A percentile compares a stretch with the other conserved stretches of the same genome.
These are phyloP conservation scores for Fraxinus excelsior DNA, from an alignment of 257 asterid species.

Conservation along the genomic window DNA sequence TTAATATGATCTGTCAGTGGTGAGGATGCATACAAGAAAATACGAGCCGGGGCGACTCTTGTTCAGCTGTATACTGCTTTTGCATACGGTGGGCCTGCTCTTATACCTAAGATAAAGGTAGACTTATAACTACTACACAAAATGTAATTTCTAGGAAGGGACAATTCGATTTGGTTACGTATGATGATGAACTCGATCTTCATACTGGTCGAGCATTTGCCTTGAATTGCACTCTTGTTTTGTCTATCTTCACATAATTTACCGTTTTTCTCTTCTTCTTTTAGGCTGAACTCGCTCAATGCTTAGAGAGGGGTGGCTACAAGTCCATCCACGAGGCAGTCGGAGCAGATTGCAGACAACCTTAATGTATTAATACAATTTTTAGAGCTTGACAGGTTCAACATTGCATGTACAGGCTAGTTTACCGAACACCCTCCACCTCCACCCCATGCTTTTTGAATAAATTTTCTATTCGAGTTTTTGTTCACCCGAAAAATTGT, in stretches of 20 bases:
- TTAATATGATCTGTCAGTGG: conserved; percentile 50
- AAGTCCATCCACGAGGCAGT: conserved; percentile 79
- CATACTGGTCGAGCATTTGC: neutral
- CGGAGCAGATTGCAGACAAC: conserved; percentile 86
- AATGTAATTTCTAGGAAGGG: neutral
- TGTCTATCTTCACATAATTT: neutral
- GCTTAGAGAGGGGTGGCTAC: conserved; percentile 85
- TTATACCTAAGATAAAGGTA: conserved; percentile 92
- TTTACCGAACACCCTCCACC: neutral
- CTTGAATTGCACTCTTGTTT: neutral
- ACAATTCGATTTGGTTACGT: neutral
- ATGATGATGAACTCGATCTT: neutral
- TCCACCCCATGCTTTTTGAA: neutral
- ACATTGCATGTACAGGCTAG: neutral
- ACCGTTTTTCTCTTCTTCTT: neutral
- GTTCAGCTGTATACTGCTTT: conserved; percentile 94
- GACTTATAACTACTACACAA: neutral
- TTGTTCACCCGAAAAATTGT: neutral
- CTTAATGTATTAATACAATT: conserved; percentile 7
- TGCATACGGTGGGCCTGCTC: conserved; percentile 98
- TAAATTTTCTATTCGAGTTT: neutral
- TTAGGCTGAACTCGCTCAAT: conserved; percentile 80
- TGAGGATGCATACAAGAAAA: conserved; percentile 91
- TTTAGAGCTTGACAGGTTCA: conserved; percentile 3
- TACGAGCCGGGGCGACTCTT: conserved; percentile 94